Evolutionary conservation across 768 basidiomycete species (phyloP).

Genomic region (Pleurotus cornucopiae): DNA sequence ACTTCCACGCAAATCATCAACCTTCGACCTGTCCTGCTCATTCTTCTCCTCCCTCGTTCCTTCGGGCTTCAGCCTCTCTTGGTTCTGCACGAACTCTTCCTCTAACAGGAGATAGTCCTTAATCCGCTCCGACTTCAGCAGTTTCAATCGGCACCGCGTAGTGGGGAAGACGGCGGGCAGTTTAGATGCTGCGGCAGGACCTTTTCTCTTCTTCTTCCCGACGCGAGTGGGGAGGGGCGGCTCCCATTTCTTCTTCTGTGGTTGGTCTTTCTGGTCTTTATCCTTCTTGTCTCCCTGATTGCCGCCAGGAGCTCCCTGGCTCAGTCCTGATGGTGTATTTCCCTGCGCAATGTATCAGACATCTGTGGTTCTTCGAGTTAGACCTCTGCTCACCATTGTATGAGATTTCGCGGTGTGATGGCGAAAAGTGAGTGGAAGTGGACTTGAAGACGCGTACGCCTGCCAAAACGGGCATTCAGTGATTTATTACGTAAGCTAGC

Average conservation of each 20-base stretch:
- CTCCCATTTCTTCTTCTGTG: constrained; percentile 94
- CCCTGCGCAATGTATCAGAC: constrained; percentile 41
- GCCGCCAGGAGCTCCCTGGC: constrained; percentile 28
- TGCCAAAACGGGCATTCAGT: constrained; percentile 18
- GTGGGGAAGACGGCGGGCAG: constrained; percentile 92
- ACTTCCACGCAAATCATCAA: constrained; percentile 91
- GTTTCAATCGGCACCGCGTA: constrained; percentile 90
- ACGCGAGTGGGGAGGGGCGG: constrained; percentile 95
- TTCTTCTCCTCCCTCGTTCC: constrained; percentile 90
- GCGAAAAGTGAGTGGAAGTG: constrained; percentile 1
- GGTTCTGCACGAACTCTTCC: constrained; percentile 91
- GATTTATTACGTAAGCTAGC: constrained; percentile 8
- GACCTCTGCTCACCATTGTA: constrained; percentile 23
- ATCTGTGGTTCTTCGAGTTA: neutral
- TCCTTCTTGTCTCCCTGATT: constrained; percentile 30
- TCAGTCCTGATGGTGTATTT: constrained; percentile 63
- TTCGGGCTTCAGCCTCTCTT: constrained; percentile 87
- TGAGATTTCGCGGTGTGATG: constrained; percentile 19
- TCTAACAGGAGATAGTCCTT: constrained; percentile 97
- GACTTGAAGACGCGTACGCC: constrained; percentile 46
- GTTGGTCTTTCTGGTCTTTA: constrained; percentile 47
- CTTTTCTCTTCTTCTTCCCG: constrained; percentile 94
- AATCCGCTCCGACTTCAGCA: constrained; percentile 96
- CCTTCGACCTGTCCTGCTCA: constrained; percentile 88
- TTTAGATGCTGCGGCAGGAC: constrained; percentile 88